phyloP scores from a whole-genome alignment of 1,139 yeast genomes.

The Blastobotrys serpentis region DNA sequence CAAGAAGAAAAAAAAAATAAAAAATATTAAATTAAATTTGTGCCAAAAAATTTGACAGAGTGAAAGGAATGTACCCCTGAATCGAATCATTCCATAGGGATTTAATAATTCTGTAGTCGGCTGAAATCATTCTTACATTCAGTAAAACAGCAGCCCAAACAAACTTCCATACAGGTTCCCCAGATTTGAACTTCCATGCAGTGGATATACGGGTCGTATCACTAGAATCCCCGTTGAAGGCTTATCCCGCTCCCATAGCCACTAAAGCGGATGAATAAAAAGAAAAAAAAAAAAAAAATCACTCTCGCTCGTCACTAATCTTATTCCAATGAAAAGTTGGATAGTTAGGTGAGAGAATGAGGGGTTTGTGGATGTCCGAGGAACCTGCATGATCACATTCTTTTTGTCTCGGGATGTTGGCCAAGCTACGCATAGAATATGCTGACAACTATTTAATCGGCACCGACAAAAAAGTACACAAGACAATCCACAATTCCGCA shows the following conservation, averaged over 20 bases:
- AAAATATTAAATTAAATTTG: no score
- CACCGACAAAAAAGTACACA: neutral
- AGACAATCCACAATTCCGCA: no score
- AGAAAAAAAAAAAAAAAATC: neutral
- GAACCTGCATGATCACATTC: constrained; percentile 3
- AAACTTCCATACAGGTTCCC: neutral
- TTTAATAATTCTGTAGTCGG: no score
- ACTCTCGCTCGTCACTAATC: neutral
- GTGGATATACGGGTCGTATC: no score
- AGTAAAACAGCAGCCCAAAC: no score
- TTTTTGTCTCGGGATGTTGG: neutral
- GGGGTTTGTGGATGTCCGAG: no score
- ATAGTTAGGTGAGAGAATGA: neutral
- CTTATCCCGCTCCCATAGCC: neutral
- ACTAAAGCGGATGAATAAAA: neutral
- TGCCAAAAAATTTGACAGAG: no score
- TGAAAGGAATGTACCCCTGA: no score
- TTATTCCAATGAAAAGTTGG: neutral
- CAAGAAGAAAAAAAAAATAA: no score
- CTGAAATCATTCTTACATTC: no score
- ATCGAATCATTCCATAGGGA: no score
- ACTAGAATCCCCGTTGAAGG: neutral
- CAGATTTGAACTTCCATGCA: neutral
- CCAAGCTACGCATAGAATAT: constrained; percentile 2
- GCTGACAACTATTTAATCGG: neutral